phyloP scores from a whole-genome alignment of 2,329 filamentous ascomycete species.

The Penicillium sumatraense region DNA sequence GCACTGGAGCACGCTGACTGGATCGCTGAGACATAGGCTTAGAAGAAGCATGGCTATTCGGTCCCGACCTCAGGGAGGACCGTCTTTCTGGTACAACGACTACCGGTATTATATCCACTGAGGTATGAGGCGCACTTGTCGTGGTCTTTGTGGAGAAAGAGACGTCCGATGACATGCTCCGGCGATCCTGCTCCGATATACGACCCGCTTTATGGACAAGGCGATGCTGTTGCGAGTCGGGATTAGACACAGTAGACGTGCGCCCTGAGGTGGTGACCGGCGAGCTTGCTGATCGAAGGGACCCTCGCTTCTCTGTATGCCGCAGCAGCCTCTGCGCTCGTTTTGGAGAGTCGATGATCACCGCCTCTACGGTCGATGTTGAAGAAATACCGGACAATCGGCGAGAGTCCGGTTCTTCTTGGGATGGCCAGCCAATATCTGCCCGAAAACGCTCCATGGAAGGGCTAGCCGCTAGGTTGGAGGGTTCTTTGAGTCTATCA shows the following conservation, averaged over 20 bases:
- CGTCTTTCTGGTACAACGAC: conserved; percentile 53
- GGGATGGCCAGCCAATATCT: conserved; percentile 55
- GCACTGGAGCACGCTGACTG: conserved; percentile 40
- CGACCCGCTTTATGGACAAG: conserved; percentile 56
- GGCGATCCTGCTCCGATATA: conserved; percentile 53
- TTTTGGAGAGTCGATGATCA: conserved; percentile 57
- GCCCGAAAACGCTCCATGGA: conserved; percentile 55
- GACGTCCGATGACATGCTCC: conserved; percentile 48
- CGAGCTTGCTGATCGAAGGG: conserved; percentile 54
- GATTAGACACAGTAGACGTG: conserved; percentile 49
- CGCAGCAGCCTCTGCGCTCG: conserved; percentile 53
- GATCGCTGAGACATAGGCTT: conserved; percentile 44
- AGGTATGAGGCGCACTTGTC: conserved; percentile 33
- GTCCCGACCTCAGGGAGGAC: conserved; percentile 48
- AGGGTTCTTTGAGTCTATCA: conserved; percentile 36
- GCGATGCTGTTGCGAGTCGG: conserved; percentile 53
- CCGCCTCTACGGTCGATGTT: conserved; percentile 60
- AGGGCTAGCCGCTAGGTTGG: conserved; percentile 31
- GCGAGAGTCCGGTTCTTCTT: conserved; percentile 36
- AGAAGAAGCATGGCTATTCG: conserved; percentile 44
- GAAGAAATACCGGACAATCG: conserved; percentile 57
- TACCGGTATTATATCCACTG: conserved; percentile 50
- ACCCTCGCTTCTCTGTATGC: conserved; percentile 59
- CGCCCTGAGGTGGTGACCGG: conserved; percentile 50
- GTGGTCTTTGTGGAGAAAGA: conserved; percentile 40